Evolutionary conservation across 345 rosid genomes (phyloP).

Genomic region (Mallotus nudiflorus): DNA sequence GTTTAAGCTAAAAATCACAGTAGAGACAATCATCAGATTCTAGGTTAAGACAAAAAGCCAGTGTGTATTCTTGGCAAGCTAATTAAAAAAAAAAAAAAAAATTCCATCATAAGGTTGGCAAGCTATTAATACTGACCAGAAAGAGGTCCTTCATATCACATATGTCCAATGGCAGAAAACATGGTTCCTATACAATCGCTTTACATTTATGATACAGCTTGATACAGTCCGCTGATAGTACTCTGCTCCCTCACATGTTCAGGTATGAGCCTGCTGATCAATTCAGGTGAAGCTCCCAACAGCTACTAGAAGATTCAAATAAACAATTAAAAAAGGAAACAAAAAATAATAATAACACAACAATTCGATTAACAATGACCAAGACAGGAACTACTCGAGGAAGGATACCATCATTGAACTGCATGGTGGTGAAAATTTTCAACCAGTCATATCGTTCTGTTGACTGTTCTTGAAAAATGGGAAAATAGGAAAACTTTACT

Average conservation of each 20-base stretch:
- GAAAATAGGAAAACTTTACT: not conserved
- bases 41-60: not conserved
- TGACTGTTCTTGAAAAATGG: not conserved
- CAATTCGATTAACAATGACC: not conserved
- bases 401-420: not conserved
- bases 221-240: slow-evolving; percentile 38
- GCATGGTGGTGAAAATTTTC: not conserved
- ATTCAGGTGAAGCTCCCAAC: slow-evolving; percentile 66
- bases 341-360: too few relatives aligned
- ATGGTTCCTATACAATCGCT: not conserved
- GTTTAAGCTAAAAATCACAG: not conserved
- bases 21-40: not conserved
- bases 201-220: slow-evolving; percentile 35
- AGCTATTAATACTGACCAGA: not conserved
- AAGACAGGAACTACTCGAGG: not conserved
- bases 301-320: slow-evolving; percentile 38
- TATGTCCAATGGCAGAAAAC: not conserved
- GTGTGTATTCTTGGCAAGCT: not conserved
- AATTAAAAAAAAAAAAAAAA: too few relatives aligned
- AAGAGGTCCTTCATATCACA: not conserved
- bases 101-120: not conserved
- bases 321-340: not conserved
- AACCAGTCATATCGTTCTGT: not conserved
- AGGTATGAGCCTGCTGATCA: slow-evolving; percentile 67
- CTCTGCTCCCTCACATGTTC: slow-evolving; percentile 57